Conservation (phyloP, 371 early-diverging fungal species). For the Vairimorpha ceranae region DNA sequence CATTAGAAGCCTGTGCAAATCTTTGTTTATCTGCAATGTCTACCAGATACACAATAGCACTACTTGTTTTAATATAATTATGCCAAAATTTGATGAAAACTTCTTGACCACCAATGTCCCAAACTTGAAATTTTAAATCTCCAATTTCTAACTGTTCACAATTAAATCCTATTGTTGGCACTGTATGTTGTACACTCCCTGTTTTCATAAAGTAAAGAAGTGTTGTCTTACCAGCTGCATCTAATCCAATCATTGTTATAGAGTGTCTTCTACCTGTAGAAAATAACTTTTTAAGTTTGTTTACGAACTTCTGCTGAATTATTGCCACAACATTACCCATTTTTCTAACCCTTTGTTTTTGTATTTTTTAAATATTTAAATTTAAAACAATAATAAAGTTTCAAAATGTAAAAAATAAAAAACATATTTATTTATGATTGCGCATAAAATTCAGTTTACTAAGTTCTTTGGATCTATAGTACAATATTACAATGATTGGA, state of each 20-base stretch:
- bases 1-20: conserved; percentile 73
- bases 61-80: conserved; percentile 61
- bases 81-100: conserved; percentile 64
- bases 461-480: too few relatives aligned
- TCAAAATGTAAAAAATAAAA: too few relatives aligned
- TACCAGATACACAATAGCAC: conserved; percentile 78
- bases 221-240: conserved; percentile 71
- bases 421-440: too few relatives aligned
- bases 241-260: conserved; percentile 68
- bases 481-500: conserved; percentile 37
- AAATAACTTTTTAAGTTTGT: conserved; percentile 24
- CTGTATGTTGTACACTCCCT: conserved; percentile 73
- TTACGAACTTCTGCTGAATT: conserved; percentile 14
- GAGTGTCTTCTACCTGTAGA: conserved; percentile 29
- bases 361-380: background rate
- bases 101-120: conserved; percentile 66
- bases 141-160: conserved; percentile 61
- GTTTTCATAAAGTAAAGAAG: conserved; percentile 72
- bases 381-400: background rate
- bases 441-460: too few relatives aligned
- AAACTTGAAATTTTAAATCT: conserved; percentile 61
- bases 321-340: conserved; percentile 29
- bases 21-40: conserved; percentile 83
- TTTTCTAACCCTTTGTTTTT: conserved; percentile 19
- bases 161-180: conserved; percentile 74